Base-by-base conservation (phyloP, 129 eudicot genomes). In the Helichrysum umbraculigerum region DNA sequence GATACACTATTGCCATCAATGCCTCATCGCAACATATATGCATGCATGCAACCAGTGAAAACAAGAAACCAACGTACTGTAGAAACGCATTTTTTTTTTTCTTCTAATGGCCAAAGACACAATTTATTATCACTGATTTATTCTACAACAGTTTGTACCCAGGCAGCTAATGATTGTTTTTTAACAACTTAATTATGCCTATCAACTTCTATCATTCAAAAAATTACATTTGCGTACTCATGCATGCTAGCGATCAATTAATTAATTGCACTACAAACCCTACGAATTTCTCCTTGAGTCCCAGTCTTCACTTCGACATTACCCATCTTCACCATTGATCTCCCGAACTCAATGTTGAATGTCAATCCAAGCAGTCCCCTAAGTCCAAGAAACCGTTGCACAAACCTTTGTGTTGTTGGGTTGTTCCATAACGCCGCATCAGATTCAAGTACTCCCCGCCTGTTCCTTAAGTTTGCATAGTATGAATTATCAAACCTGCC, bases 311-410 rank as follows among this genome's bases (percentile, higher is more conserved):
- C 88, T 28, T 78, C 88, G 42, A 86, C 66, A 30, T 83, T 85
- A 39, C 95, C 87, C 94, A 92, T 84, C 81, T 84, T 89, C 19
- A 89, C 82, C 98, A 92, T 89, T 11, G 97, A 83, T 59, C 78
- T 77, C 5, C 89, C 92, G 8, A 92, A 92, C 78, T 90, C 93
- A 28, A 79, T 65, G 7, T 80, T 74, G 25, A 93, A 88, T 8
- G 72, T 86, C 82, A 82, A 70, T 34, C 91, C 90, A 71, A 62
- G 77, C 50, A 84, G 50, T 4, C 93, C 98, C 61, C 91, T 86
- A 0, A 86, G 9, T 5, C 97, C 93, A 62, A 88, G 68, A 33
- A 78, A 86, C 67, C 89, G 74, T 57, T 83, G 81, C 70, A 92
- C 94, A 0, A 86, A 10, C 8, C 30, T 57, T n/a, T 69, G 86